Conservation (phyloP, 352 stramenopile genomes). For the Phytophthora constricta region DNA sequence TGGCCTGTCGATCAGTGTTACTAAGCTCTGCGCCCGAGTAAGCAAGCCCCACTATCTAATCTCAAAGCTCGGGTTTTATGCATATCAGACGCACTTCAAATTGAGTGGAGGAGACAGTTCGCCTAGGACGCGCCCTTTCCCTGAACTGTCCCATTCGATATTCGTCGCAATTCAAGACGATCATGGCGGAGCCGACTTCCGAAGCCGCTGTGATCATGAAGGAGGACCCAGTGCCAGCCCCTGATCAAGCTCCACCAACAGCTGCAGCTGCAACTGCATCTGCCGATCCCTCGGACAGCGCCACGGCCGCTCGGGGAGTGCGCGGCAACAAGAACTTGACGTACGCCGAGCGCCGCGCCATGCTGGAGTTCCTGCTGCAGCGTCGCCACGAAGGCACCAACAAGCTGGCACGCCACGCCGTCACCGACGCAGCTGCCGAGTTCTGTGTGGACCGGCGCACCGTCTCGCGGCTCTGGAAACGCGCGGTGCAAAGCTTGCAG, state of each 20-base stretch:
- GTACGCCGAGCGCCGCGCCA: constrained; percentile 47
- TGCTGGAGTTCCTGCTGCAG: constrained; percentile 54
- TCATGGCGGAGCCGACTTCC: not conserved
- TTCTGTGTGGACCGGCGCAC: constrained; percentile 51
- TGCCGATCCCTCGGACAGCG: constrained; percentile 11
- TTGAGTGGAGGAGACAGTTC: not conserved
- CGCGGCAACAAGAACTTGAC: constrained; percentile 52
- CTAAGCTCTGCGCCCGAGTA: constrained; percentile 19
- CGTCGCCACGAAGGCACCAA: constrained; percentile 37
- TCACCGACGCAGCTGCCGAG: constrained; percentile 45
- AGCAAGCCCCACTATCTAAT: no score
- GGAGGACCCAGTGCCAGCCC: not conserved
- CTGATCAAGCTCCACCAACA: not conserved
- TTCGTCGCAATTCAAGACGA: no score
- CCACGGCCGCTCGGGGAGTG: constrained; percentile 38
- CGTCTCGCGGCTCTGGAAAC: constrained; percentile 52
- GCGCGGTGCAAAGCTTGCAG: constrained; percentile 45
- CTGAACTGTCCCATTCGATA: no score
- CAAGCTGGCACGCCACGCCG: constrained; percentile 49
- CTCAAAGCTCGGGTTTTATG: no score
- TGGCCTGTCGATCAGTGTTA: constrained; percentile 30
- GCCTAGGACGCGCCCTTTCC: not conserved
- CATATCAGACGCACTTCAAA: no score
- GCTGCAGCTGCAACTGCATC: not conserved
- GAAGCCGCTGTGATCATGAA: not conserved